These are phyloP conservation scores for Leccinum cinnamomeum DNA, from an alignment of 1,284 basidiomycete species.

Conservation along the genomic window DNA sequence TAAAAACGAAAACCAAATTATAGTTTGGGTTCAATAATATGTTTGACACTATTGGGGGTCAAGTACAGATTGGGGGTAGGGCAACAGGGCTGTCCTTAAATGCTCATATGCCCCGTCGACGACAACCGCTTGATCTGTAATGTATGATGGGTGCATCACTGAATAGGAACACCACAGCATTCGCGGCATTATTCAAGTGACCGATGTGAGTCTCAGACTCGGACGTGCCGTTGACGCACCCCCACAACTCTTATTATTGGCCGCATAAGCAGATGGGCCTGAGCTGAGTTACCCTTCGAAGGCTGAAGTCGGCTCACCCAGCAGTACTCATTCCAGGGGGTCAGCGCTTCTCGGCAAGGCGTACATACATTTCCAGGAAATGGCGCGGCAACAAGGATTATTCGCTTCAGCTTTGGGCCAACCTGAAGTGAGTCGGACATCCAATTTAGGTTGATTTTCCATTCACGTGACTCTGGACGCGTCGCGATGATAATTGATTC, in stretches of 20 bases:
- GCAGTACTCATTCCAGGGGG: too few species aligned
- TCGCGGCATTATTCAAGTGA: slow-evolving; percentile 73
- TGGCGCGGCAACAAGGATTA: too few species aligned
- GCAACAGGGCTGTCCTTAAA: slow-evolving; percentile 48
- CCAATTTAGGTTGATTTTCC: slow-evolving; percentile 21
- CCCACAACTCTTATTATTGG: too few species aligned
- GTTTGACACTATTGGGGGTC: slow-evolving; percentile 48
- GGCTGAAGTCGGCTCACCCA: too few species aligned
- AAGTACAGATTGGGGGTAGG: slow-evolving; percentile 67
- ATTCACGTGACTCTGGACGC: slow-evolving; percentile 25
- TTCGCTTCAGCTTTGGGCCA: too few species aligned
- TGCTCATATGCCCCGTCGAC: slow-evolving; percentile 71
- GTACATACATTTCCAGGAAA: too few species aligned
- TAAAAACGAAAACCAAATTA: slow-evolving; percentile 18
- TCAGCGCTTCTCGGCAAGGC: too few species aligned
- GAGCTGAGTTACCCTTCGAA: too few species aligned
- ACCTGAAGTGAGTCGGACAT: neutral
- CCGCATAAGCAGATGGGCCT: too few species aligned
- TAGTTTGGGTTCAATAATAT: slow-evolving; percentile 42
- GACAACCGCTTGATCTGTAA: slow-evolving; percentile 72
- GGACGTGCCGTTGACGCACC: too few species aligned
- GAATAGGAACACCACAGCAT: slow-evolving; percentile 84
- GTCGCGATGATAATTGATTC: neutral
- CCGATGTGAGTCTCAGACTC: slow-evolving; percentile 40
- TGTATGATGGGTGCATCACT: slow-evolving; percentile 79